phyloP scores from a whole-genome alignment of 768 basidiomycete species.

The Lactarius pseudohatsudake region DNA sequence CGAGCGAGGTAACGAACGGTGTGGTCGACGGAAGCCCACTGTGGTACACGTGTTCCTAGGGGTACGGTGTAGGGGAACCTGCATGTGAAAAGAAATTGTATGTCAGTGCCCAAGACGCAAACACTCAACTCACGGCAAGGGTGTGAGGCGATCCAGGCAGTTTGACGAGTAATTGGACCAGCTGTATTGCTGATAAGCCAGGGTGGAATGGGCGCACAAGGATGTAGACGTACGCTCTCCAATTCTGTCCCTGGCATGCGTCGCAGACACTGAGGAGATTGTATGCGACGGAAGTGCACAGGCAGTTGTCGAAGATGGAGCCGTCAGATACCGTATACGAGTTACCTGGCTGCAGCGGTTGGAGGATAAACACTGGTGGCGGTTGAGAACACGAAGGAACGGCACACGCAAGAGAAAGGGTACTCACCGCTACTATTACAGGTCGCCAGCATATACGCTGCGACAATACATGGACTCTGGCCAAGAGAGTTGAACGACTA shows the following conservation, averaged over 20 bases:
- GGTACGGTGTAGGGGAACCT: constrained; percentile 16
- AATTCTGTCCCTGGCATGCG: constrained; percentile 1
- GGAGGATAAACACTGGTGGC: constrained; percentile 6
- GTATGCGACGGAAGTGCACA: constrained; percentile 18
- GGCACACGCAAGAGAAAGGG: neutral
- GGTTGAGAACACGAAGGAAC: neutral
- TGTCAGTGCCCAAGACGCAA: neutral
- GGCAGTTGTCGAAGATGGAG: neutral
- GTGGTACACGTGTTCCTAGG: neutral
- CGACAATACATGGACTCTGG: constrained; percentile 14
- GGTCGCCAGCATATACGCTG: constrained; percentile 13
- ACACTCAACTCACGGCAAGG: constrained; percentile 8
- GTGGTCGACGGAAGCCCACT: constrained; percentile 1
- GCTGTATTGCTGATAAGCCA: neutral
- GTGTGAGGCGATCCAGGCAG: neutral
- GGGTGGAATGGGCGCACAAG: no score
- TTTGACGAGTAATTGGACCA: constrained; percentile 4
- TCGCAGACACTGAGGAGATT: constrained; percentile 22
- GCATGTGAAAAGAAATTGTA: no score
- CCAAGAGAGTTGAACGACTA: constrained; percentile 13
- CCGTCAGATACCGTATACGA: neutral
- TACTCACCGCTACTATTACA: constrained; percentile 16
- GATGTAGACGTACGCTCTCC: constrained; percentile 7
- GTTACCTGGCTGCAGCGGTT: neutral
- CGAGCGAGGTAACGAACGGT: neutral